A percentile compares a stretch with the other conserved stretches of the same genome.
Conservation (phyloP, 1,284 basidiomycete genomes). For the Leccinum holopus region DNA sequence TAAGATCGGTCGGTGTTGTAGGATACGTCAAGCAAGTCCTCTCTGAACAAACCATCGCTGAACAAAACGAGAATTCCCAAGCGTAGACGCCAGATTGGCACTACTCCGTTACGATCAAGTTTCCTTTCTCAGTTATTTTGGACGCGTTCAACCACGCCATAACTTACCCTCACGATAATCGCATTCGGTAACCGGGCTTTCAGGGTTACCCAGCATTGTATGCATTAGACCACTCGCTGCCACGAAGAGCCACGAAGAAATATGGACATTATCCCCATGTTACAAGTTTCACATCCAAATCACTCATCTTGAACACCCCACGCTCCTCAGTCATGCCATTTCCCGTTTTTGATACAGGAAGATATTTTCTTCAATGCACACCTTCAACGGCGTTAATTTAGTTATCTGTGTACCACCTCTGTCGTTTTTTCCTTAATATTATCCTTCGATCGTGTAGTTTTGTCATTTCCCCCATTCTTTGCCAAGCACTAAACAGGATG, state of each 20-base stretch:
- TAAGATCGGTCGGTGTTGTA: conserved; percentile 60
- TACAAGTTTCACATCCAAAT: background rate
- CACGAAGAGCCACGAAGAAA: conserved; percentile 12
- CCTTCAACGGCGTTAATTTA: conserved; percentile 8
- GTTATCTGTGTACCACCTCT: background rate
- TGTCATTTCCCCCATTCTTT: background rate
- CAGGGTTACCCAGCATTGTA: background rate
- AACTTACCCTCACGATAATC: background rate
- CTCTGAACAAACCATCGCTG: conserved; percentile 27
- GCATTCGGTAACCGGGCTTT: background rate
- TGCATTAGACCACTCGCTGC: background rate
- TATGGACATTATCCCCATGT: background rate
- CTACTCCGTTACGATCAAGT: background rate
- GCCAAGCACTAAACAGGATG: background rate
- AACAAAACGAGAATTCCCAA: conserved; percentile 4
- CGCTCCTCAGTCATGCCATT: background rate
- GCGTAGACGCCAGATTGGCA: conserved; percentile 10
- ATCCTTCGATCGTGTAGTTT: background rate
- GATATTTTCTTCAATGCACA: background rate
- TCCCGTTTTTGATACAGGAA: background rate
- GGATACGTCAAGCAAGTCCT: conserved; percentile 33
- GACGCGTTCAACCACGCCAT: background rate
- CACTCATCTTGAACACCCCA: background rate
- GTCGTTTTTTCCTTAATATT: background rate
- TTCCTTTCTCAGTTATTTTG: background rate